Evolutionary conservation across 2,329 filamentous ascomycete species (phyloP).

Genomic region (Colletotrichum sojae): DNA sequence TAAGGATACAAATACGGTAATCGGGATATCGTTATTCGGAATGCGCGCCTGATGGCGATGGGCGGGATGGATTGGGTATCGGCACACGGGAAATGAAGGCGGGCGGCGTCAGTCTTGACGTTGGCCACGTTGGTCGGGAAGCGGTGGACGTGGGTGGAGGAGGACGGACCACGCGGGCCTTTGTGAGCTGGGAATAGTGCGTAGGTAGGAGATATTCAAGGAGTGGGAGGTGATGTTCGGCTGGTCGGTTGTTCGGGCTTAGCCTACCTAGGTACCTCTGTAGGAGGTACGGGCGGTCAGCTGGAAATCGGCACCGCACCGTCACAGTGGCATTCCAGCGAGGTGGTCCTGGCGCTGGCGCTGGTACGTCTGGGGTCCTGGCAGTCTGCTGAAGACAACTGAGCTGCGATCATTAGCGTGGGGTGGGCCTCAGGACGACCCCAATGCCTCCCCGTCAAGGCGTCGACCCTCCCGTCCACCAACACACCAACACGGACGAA

Average conservation of each 20-base stretch:
- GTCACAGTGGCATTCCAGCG: slow-evolving; percentile 18
- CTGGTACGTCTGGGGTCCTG: background rate
- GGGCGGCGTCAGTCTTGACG: slow-evolving; percentile 34
- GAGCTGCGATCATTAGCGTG: slow-evolving; percentile 25
- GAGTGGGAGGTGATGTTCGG: background rate
- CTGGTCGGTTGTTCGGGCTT: slow-evolving; percentile 12
- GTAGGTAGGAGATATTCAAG: background rate
- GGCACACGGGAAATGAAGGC: slow-evolving; percentile 35
- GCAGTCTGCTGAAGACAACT: slow-evolving; percentile 23
- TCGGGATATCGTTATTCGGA: slow-evolving; percentile 20
- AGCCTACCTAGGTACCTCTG: slow-evolving; percentile 1
- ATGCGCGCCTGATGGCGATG: slow-evolving; percentile 15
- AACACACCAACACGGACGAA: slow-evolving; percentile 21
- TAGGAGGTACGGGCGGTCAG: background rate
- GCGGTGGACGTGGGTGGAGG: slow-evolving; percentile 24
- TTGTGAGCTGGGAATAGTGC: slow-evolving; percentile 24
- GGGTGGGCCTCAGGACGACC: slow-evolving; percentile 32
- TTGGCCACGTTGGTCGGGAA: slow-evolving; percentile 38
- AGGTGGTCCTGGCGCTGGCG: slow-evolving; percentile 21
- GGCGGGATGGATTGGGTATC: slow-evolving; percentile 24
- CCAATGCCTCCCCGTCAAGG: slow-evolving; percentile 17
- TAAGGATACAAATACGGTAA: slow-evolving; percentile 29
- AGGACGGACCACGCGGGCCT: slow-evolving; percentile 34
- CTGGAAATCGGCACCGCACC: slow-evolving; percentile 20
- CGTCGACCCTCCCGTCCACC: slow-evolving; percentile 5